Evolutionary conservation across 164 flowering plant genomes (phyloP).

Genomic region (Stephania japonica): DNA sequence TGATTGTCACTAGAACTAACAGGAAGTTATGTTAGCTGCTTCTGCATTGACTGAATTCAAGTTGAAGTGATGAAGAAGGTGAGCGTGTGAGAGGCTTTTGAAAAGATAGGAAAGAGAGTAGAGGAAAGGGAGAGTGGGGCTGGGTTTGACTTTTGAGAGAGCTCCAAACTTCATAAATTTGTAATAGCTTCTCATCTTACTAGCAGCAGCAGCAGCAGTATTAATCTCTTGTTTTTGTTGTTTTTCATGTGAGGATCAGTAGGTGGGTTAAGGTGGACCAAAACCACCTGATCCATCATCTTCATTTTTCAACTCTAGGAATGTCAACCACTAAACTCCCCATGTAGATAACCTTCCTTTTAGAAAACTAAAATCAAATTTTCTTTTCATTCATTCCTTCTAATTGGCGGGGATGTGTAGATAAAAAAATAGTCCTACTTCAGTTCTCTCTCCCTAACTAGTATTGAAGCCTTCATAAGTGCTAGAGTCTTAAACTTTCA

Average conservation of each 20-base stretch:
- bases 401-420: not conserved
- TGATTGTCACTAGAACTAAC: slow-evolving; percentile 9
- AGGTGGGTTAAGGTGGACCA: slow-evolving; percentile 14
- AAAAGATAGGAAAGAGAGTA: slow-evolving; percentile 9
- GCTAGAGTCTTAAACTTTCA: too few relatives aligned
- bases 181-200: not conserved
- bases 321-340: slow-evolving; percentile 18
- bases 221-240: slow-evolving; percentile 6
- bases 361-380: not conserved
- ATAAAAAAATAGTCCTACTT: not conserved
- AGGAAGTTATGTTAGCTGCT: not conserved
- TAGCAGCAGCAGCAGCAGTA: not conserved
- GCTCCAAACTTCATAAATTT: slow-evolving; percentile 17
- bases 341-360: not conserved
- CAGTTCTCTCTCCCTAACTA: too few relatives aligned
- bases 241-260: not conserved
- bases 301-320: not conserved
- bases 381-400: not conserved
- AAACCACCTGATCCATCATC: slow-evolving; percentile 16
- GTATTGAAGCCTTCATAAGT: too few relatives aligned
- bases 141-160: slow-evolving; percentile 16
- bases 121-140: slow-evolving; percentile 10
- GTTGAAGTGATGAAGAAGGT: not conserved
- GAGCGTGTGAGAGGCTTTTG: not conserved
- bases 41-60: not conserved